phyloP scores from a whole-genome alignment of 164 flowering plant species.

The Vitis amurensis region DNA sequence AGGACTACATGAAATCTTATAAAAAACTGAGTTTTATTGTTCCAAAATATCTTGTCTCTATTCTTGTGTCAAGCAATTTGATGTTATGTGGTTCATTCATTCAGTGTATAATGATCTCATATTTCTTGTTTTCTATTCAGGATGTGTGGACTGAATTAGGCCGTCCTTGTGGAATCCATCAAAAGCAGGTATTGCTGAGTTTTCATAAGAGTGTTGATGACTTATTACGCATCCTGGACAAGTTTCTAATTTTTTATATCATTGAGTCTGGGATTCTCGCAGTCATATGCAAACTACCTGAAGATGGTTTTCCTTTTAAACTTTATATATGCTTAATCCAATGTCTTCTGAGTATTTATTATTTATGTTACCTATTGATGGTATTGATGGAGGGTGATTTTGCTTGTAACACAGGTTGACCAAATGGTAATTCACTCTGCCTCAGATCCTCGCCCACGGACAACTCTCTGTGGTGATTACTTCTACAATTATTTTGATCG shows the following conservation, averaged over 20 bases:
- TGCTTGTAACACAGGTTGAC: conserved; percentile 63
- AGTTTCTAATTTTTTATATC: background rate
- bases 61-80: background rate
- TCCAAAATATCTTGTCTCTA: background rate
- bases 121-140: conserved; percentile 33
- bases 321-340: too few relatives aligned
- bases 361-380: too few relatives aligned
- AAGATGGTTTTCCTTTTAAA: background rate
- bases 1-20: too few relatives aligned
- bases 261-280: background rate
- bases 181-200: conserved; percentile 70
- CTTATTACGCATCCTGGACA: too few relatives aligned
- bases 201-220: background rate
- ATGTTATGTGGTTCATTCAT: background rate
- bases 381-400: conserved; percentile 6
- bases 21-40: background rate
- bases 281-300: background rate
- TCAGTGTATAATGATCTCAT: background rate
- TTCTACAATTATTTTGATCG: conserved; percentile 93
- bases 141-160: conserved; percentile 98
- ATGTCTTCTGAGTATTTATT: too few relatives aligned
- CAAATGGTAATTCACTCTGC: conserved; percentile 99
- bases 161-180: conserved; percentile 95
- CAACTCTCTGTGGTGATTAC: conserved; percentile 93
- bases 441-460: conserved; percentile 86